Evolutionary conservation across 768 basidiomycete genomes (phyloP), one percentile per base, ranked within the genome.

Genomic region (Rhizopogon rudus): DNA sequence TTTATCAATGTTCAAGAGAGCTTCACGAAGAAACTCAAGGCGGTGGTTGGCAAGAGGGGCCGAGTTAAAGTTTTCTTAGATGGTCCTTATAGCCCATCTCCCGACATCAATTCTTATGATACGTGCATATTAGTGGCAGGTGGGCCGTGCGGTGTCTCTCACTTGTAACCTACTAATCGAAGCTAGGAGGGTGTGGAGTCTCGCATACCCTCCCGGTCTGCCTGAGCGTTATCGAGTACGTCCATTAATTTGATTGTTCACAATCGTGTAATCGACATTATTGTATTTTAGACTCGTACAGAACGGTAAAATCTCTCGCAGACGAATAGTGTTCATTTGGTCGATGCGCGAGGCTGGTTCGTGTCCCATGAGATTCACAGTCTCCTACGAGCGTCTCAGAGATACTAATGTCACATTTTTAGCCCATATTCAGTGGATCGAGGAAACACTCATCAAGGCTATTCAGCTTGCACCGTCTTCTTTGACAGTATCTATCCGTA

Each of bases 1-100:
- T 68, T 86, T 54, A 66, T 85, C 52, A 73, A 80, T 33, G 81
- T 80, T 5, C 72, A 77, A 25, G 66, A 73, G 17, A 84, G 84
- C 0, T 80, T 84, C 64, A 85, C 84, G 0, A 70, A 72, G 59
- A 67, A 72, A 6, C 67, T 82, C 10, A 58, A 68, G 17, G 61
- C 71, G 5, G 64, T 55, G 1, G 73, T 69, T 10, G 42, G 45
- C 22, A 59, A 43, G 29, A 63, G 64, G 7, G 62, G 61, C 17
- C 60, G 61, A 40, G 63, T 79, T 29, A 70, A 70, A 31, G 80
- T 79, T 8, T 72, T 79, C 44, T 55, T 87, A 1, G 71, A 67
- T 40, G 78, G 78, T 0, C 77, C 79, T 8, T 79, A 78, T 61
- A 74, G 77, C 22, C 62, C 68, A 1, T 71, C 74, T 2, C 71